Evolutionary conservation across 1,284 basidiomycete species (phyloP), one percentile per base, ranked within the genome.

Genomic region (Apiotrichum gracile): DNA sequence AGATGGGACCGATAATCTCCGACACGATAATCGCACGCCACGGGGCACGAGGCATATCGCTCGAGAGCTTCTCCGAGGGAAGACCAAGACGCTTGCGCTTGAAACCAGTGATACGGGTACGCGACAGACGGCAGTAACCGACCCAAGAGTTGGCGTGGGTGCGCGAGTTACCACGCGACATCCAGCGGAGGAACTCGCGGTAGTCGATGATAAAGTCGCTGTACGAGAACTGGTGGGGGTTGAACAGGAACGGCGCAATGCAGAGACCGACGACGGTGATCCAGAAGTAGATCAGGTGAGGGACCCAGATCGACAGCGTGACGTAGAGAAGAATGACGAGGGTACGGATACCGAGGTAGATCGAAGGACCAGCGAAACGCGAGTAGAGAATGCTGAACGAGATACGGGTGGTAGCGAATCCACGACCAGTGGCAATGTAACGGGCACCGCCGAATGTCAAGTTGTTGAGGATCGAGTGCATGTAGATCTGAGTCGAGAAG

Each of bases 71-170:
- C 76, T 96, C 92, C 1, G 91, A 94, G 7, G 92, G 92, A 64
- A 91, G 85, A 14, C 92, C 92, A 2, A 97, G 82, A 65, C 85
- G 84, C 82, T 97, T 94, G 79, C 89, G 90, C 82, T 96, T 97
- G 84, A 91, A 96, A 34, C 92, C 92, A 41, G 92, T 97, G 70
- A 97, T 92, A 82, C 91, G 87, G 12, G 92, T 97, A 56, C 92
- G 83, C 31, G 90, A 91, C 52, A 97, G 78, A 54, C 92, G 87
- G 73, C 92, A 97, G 76, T 96, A 97, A 0, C 92, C 92, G 61
- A 96, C 93, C 92, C 92, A 97, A 5, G 91, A 94, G 76, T 94
- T 97, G 68, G 83, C 88, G 76, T 96, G 92, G n/a, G 90, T 89
- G 22, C 90, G 82, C 47, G 91, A 94, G 77, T 97, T 97, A 55